Evolutionary conservation across 768 basidiomycete genomes (phyloP), one percentile per base, ranked within the genome.

Genomic region (Inosperma sp.): DNA sequence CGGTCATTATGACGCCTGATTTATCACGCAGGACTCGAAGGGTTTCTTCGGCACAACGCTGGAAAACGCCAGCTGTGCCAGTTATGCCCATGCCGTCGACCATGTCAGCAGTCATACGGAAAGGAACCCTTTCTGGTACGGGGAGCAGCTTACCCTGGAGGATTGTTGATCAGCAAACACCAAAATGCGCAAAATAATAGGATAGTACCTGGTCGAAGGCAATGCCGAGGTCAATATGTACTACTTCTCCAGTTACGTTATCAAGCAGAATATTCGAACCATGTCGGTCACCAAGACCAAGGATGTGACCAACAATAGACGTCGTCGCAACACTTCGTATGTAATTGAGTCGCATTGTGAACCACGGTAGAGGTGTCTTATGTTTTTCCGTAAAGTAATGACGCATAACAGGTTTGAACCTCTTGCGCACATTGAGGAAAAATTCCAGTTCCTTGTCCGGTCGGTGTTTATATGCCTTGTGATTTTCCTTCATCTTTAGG

Each of bases 141-240:
- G 68, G 72, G 2, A 98, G 73, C 5, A 80, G 70, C 61, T 86
- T 88, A 3, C 95, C 95, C 91, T 96, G 56, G 29, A 14, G 13
- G 29, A 27, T n/a, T 10, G 9, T 31, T 27, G 3, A 14, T 27
- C 34, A 8, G 4, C 4, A n/a, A 35, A 14, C 10, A 22, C 31
- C 37, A 23, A 3, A 34, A 41, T 21, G 42, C 26, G 21, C 35
- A 7, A 35, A 2, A 29, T 25, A 27, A 33, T 33, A 27, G 7
- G 29, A 3, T 43, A 75, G 57, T 54, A 90, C 92, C 72, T 92
- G 91, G 53, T 96, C 96, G 66, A 99, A 98, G 0, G 93, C 93
- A 52, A 98, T 93, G 1, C 95, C 95, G 1, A 98, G 74, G 66
- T 99, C 95, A 47, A 99, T 99, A 64, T 96, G 93, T 6, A 98